Base-by-base conservation (phyloP, 1,139 yeast genomes). In the Pneumocystis jirovecii region DNA sequence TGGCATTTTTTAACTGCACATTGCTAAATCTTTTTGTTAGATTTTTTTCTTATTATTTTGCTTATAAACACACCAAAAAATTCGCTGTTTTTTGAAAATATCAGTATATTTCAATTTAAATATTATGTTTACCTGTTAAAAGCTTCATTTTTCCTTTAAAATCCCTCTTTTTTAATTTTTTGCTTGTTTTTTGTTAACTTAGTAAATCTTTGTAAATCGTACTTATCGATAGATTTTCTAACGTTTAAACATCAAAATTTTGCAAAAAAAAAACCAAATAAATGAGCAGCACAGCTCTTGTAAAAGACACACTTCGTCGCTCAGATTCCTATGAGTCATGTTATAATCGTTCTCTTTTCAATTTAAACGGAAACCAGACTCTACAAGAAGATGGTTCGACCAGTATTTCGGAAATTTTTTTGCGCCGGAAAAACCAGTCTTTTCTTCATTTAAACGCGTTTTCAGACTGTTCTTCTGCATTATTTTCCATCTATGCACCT, bases 1-100 rank as follows among this genome's bases (percentile, higher is more conserved):
- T 86, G 89, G 73, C 99, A 93, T 5, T 84, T 73, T 72, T 87
- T 85, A 68, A 90, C 88, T 0, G 97, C 93, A 76, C 99, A 93
- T 75, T 44, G 56, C 56, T 44, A 44, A 19, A 44, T 44, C n/a
- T 3, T 21, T 19, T 19, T 8, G n/a, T 44, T 8, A 44, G 56
- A 8, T 19, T 42, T 44, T 44, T 44, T 42, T n/a, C 6, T 19
- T 19, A 19, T 44, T 44, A n/a, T 44, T 44, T 19, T 8, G n/a
- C 29, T 19, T 44, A 8, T 19, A 19, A 5, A 7, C 29, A 8
- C 25, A 87, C 90, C 68, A 93, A 95, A 75, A 93, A 95, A 76
- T 95, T 93, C 60, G 97, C 89, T 42, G 98, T 91, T 40, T 37
- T 29, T 25, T 8, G 8, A 8, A 4, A 10, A 29, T 21, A 31